Evolutionary conservation across 23 red algal species (phyloP), one percentile per base, ranked within the genome.

Genomic region (Cyanidiococcus yangmingshanensis): DNA sequence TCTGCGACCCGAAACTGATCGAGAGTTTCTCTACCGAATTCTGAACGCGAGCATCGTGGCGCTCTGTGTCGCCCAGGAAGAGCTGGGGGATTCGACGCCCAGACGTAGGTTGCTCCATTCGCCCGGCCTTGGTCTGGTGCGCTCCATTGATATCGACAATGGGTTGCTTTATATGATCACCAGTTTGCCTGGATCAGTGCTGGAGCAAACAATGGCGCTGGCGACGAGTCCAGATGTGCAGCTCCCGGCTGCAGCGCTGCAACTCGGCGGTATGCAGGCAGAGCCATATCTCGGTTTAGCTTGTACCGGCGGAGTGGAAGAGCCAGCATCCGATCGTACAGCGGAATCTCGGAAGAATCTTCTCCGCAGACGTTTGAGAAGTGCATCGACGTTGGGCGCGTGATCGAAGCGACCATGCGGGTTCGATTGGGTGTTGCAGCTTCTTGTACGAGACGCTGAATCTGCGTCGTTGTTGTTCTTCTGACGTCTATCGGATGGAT

Each of bases 221-320:
- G 63, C 63, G n/a, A 71, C 32, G n/a, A 71, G 63, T 29, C 63
- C 63, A 2, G 21, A 71, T 2, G 63, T 71, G 63, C 63, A 71
- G 32, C 32, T 71, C 7, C 63, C 63, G 16, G 63, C 63, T 27
- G 32, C 63, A 35, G 63, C 32, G 3, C 63, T 71, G 63, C 63
- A 25, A 71, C 32, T 35, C 32, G 63, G 63, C 7, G 32, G n/a
- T 29, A 71, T 71, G 63, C 12, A 71, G 27, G 32, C 32, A 29
- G 63, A 71, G 27, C 63, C 63, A 29, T 71, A 27, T 35, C 63
- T 71, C 12, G 63, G n/a, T 25, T 29, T 35, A 29, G n/a, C 12
- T 12, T 32, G 63, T 29, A 71, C 63, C 63, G 21, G 21, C 7
- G 27, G 12, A 12, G 63, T 30, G 3, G 63, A 25, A 12, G 63